Conservation (phyloP, 441 rosid species). For the Erysimum pusillum region DNA sequence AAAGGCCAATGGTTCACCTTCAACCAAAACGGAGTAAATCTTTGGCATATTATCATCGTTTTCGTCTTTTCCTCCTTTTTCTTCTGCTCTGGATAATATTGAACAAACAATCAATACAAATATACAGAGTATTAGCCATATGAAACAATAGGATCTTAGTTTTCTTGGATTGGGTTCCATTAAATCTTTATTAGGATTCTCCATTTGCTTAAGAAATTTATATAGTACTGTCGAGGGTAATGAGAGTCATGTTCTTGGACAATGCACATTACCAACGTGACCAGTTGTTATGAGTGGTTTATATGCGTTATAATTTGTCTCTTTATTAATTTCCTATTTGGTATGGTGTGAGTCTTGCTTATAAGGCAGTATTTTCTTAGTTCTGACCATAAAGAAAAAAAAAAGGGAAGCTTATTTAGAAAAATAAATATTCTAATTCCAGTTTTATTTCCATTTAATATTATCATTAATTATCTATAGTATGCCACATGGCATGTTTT, state of each 20-base stretch:
- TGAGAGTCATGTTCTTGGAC: slow-evolving; percentile 42
- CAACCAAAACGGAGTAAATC: slow-evolving; percentile 48
- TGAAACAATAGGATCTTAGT: slow-evolving; percentile 18
- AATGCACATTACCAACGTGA: slow-evolving; percentile 46
- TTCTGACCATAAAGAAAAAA: neutral
- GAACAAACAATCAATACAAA: slow-evolving; percentile 33
- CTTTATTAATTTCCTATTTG: slow-evolving; percentile 22
- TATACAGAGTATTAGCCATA: slow-evolving; percentile 41
- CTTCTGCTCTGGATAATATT: slow-evolving; percentile 42
- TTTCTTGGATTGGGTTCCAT: slow-evolving; percentile 44
- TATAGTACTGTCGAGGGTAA: slow-evolving; percentile 29
- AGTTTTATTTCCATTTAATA: neutral
- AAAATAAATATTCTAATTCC: neutral
- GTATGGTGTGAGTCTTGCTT: slow-evolving; percentile 41
- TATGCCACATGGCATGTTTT: neutral
- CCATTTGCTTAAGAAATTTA: slow-evolving; percentile 34
- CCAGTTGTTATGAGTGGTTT: slow-evolving; percentile 11
- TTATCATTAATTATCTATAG: neutral
- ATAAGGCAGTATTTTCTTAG: slow-evolving; percentile 20
- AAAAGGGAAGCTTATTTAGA: neutral
- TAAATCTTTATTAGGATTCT: slow-evolving; percentile 29
- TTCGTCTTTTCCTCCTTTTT: slow-evolving; percentile 21
- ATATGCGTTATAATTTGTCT: slow-evolving; percentile 39
- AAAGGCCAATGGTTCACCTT: slow-evolving; percentile 64
- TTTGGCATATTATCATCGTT: slow-evolving; percentile 25